Base-by-base conservation (phyloP, 179 eudicot species). In the Amaranthus tricolor region DNA sequence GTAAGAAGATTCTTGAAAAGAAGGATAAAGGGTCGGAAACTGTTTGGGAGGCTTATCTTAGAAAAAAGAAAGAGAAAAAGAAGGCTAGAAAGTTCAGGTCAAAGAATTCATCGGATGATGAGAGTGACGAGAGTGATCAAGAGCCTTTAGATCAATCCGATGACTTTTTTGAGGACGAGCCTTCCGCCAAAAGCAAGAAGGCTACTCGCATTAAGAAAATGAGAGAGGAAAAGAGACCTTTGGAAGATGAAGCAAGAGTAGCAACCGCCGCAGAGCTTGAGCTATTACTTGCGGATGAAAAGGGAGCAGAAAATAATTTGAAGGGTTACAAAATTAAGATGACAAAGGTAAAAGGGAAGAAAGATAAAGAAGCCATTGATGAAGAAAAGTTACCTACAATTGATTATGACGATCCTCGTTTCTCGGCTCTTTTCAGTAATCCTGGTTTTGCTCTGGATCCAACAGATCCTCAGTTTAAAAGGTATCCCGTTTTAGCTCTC, bases 381-480 rank as follows among this genome's bases (percentile, higher is more conserved):
- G 97, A 88, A 82, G 91, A 77, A 17, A 93, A 89, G 59, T 68
- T 95, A 82, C 97, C 97, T 45, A 74, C 75, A 47, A 78, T 79
- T 63, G 91, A 95, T 53, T 76, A 73, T 16, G 82, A 86, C 19
- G 99, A 95, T 82, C 93, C 95, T 7, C 88, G 99, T 59, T 95
- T 95, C 74, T 83, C 95, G 8, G 79, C 82, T 70, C 81, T 87
- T 52, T 87, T 90, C 76, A 86, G 71, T 14, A 83, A 86, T 61
- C 97, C 90, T 60, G 82, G 70, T 47, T 92, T 73, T 83, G 90
- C 95, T 59, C 79, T 89, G 86, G 99, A 95, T 79, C 98, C 99
- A 49, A 95, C 99, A 6, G 96, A 92, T 81, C 97, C 99, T 73
- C 90, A 90, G 44, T 95, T 86, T 79, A 90, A 90, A 81, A 92